phyloP scores from a whole-genome alignment of 2,329 filamentous ascomycete species.

The Colletotrichum filicis region DNA sequence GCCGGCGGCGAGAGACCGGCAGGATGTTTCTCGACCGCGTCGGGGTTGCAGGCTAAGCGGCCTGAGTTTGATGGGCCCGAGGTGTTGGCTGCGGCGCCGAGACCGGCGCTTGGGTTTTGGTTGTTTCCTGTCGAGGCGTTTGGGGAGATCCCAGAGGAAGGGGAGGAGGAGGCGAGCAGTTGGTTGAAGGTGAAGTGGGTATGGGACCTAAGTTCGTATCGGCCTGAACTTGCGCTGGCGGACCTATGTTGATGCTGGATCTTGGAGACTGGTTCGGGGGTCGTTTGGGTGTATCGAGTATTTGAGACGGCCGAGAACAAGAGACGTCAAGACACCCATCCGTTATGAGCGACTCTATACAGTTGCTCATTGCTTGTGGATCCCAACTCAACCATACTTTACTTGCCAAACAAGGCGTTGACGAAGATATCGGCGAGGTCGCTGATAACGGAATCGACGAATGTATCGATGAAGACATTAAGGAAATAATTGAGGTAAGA shows the following conservation, averaged over 20 bases:
- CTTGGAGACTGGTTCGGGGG: background rate
- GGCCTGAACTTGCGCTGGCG: constrained; percentile 25
- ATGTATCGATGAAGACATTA: too few relatives aligned
- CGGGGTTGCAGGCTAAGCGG: background rate
- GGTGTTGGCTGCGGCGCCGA: constrained; percentile 17
- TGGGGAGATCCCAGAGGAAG: background rate
- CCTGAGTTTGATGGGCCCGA: constrained; percentile 12
- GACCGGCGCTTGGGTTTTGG: constrained; percentile 30
- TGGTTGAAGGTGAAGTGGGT: background rate
- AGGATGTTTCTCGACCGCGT: constrained; percentile 13
- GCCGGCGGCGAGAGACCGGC: constrained; percentile 2
- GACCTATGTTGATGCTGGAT: background rate
- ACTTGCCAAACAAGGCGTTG: too few relatives aligned
- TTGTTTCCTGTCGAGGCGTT: constrained; percentile 16
- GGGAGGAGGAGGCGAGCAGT: background rate
- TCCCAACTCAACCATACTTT: too few relatives aligned
- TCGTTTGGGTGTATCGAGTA: background rate
- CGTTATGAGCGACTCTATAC: background rate
- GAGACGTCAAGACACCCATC: background rate
- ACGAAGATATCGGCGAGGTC: too few relatives aligned
- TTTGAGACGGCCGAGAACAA: background rate
- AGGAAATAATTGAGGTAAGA: too few relatives aligned
- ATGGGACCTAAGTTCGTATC: background rate
- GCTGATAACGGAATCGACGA: too few relatives aligned
- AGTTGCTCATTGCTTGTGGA: too few relatives aligned